These are phyloP conservation scores for Ophiostoma sp. DNA, from an alignment of 2,329 filamentous ascomycete genomes.

Conservation along the genomic window DNA sequence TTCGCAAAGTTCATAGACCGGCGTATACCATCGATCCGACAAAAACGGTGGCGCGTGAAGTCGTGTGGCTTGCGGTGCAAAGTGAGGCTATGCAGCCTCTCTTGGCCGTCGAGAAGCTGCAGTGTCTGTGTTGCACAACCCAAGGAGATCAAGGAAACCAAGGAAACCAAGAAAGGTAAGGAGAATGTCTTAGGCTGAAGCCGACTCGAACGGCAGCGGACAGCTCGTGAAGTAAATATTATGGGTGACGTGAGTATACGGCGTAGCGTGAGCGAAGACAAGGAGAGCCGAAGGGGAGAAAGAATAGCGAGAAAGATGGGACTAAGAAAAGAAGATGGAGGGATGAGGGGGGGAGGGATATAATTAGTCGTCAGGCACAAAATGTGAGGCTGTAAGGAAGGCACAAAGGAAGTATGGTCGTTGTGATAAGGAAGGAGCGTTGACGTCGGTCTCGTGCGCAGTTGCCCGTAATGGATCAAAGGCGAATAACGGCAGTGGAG, in stretches of 20 bases:
- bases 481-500: not conserved
- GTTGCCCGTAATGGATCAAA: constrained; percentile 8
- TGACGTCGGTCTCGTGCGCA: constrained; percentile 19
- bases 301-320: too few relatives aligned
- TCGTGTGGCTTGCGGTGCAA: not conserved
- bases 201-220: not conserved
- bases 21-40: not conserved
- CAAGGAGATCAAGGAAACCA: not conserved
- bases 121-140: not conserved
- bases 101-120: not conserved
- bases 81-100: not conserved
- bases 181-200: not conserved
- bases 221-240: not conserved
- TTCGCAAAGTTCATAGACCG: not conserved
- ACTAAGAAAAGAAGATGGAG: not conserved
- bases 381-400: not conserved
- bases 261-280: too few relatives aligned
- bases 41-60: not conserved
- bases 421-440: constrained; percentile 6
- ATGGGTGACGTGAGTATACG: too few relatives aligned
- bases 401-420: not conserved
- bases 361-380: not conserved
- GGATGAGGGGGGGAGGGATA: not conserved
- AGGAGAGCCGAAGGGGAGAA: too few relatives aligned
- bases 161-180: too few relatives aligned